Evolutionary conservation across 768 basidiomycete genomes (phyloP), one percentile per base, ranked within the genome.

Genomic region (Nidularia pulvinata): DNA sequence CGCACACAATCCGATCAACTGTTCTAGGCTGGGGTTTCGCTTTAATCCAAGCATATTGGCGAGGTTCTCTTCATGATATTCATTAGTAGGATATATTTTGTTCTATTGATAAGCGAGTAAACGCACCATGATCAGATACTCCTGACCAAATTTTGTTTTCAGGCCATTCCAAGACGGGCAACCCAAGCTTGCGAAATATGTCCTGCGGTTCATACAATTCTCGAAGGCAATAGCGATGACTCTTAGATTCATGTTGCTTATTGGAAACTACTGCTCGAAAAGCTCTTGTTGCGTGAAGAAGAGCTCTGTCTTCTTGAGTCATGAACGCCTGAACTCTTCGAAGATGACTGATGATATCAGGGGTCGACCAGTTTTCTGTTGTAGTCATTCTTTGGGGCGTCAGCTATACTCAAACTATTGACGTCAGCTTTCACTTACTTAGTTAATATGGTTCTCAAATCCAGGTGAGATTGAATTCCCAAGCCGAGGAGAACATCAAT

Each of bases 111-210:
- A 39, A n/a, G 32, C 6, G 32, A 25, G 39, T n/a, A 33, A 5
- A 46, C 10, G 22, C 9, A 90, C 95, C 93, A 86, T 97, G 95
- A 32, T 94, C 93, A 0, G 93, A 93, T 7, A 79, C 81, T 4
- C 77, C 69, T 54, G 82, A 80, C 96, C 96, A 99, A 65, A 89
- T 94, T 1, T 72, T 71, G 54, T 85, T 75, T 30, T 74, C 75
- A 1, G 89, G 88, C 96, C 96, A 99, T 59, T 94, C 93, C 43
- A 98, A 76, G 2, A 97, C 65, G 3, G 95, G 93, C 22, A 98
- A 70, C 6, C 82, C 81, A 5, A 98, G 72, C 48, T 82, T 76
- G 11, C 92, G 80, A 51, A 95, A 84, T 2, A 78, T 73, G 35
- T 88, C 86, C 1, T 77, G 57, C 1, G 97, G 96, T 63, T 98